Percentiles rank a stretch among this genome's conserved stretches.
Conservation (phyloP, 768 basidiomycete genomes). For the Phaffia tasmanica region DNA sequence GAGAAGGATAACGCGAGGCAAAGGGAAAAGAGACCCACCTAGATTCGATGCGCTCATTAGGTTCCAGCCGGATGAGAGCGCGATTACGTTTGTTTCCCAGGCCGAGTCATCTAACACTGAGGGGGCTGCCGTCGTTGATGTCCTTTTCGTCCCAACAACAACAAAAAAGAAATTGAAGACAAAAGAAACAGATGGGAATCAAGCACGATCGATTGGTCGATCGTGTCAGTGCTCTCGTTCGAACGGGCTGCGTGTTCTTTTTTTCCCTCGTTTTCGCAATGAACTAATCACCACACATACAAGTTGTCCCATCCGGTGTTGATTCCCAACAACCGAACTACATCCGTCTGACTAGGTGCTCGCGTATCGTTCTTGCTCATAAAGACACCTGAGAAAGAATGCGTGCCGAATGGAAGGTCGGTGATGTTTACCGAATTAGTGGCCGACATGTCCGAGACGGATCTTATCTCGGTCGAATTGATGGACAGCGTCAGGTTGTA, state of each 20-base stretch:
- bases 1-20: not conserved
- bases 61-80: slow-evolving; percentile 15
- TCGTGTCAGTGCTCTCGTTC: not conserved
- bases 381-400: slow-evolving; percentile 7
- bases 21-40: slow-evolving; percentile 5
- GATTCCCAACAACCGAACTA: slow-evolving; percentile 2
- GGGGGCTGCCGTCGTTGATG: not conserved
- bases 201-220: not conserved
- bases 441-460: slow-evolving; percentile 2
- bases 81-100: not conserved
- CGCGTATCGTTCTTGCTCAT: not conserved
- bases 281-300: not conserved
- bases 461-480: slow-evolving; percentile 9
- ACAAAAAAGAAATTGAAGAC: not conserved
- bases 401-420: slow-evolving; percentile 3
- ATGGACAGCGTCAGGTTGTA: slow-evolving; percentile 15
- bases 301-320: slow-evolving; percentile 8
- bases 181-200: too few relatives aligned
- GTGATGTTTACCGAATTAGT: not conserved
- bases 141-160: too few relatives aligned
- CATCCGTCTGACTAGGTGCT: not conserved
- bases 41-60: slow-evolving; percentile 4
- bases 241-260: not conserved
- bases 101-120: slow-evolving; percentile 8
- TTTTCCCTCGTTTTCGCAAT: too few relatives aligned